These are phyloP conservation scores for Aspergillus nidulans DNA, from an alignment of 495 filamentous ascomycete genomes.

Conservation along the genomic window DNA sequence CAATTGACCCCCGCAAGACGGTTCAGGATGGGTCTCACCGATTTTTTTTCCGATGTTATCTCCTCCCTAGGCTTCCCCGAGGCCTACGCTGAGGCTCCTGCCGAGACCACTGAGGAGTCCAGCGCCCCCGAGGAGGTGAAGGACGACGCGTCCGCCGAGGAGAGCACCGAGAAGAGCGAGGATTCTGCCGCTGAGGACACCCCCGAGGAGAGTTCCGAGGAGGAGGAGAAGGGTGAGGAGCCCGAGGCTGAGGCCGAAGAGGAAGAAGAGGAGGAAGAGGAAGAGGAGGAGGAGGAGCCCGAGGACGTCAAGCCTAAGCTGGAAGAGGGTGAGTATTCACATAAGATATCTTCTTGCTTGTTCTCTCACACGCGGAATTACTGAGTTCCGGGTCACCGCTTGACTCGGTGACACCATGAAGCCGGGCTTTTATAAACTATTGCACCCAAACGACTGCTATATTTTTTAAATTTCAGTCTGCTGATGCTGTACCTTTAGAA, in stretches of 20 bases:
- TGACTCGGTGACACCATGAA: not conserved
- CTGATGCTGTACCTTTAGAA: conserved; percentile 51
- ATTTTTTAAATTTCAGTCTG: not conserved
- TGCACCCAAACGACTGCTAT: not conserved
- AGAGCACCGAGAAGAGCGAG: conserved; percentile 32
- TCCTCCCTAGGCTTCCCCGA: conserved; percentile 54
- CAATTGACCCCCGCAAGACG: conserved; percentile 35
- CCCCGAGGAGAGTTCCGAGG: conserved; percentile 44
- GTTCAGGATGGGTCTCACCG: conserved; percentile 57
- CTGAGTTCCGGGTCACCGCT: not conserved
- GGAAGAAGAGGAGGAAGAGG: conserved; percentile 67
- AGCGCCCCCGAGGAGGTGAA: conserved; percentile 50
- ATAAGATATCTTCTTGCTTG: not conserved
- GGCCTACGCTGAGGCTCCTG: conserved; percentile 58
- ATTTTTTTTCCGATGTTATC: conserved; percentile 60
- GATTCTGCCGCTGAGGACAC: conserved; percentile 39
- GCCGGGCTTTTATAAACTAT: conserved; percentile 1
- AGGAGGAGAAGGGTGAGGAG: conserved; percentile 43
- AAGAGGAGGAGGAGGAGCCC: conserved; percentile 87
- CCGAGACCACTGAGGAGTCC: conserved; percentile 47
- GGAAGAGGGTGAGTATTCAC: conserved; percentile 72
- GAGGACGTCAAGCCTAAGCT: conserved; percentile 84
- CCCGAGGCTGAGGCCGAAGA: conserved; percentile 43
- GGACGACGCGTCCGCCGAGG: conserved; percentile 33
- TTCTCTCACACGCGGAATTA: not conserved